Evolutionary conservation across 2,329 filamentous ascomycete species (phyloP), one percentile per base, ranked within the genome.

Genomic region (Aspergillus chevalieri): DNA sequence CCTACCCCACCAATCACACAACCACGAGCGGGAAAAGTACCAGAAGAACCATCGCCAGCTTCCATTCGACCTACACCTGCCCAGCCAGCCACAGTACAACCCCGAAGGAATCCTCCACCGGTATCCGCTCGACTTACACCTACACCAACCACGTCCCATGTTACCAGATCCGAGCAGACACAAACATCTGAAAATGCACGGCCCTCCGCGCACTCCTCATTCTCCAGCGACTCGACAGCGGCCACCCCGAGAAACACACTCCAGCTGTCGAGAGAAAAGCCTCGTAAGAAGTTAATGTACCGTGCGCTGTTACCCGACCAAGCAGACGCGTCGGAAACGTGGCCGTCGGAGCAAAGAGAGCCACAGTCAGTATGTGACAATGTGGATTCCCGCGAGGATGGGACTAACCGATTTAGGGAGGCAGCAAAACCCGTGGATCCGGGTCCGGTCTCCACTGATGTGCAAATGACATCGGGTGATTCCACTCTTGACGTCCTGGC

Each of bases 201-300:
- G 19, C 43, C 48, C 22, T 47, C 47, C 22, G 46, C 47, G 12
- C 46, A 50, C 15, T 46, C 39, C 22, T 44, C 42, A 46, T 34
- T 48, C 9, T 19, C 48, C 10, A 52, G 26, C 26, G 10, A 17
- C 22, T 15, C 44, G 8, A 8, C 8, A 6, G 19, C 56, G 33
- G 53, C 56, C 3, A 17, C 46, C 6, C 57, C 57, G 8, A 46
- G 53, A 15, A 66, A 61, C 12, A 58, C 59, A 2, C 59, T 72
- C 48, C 64, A 65, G 12, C 57, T 73, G 19, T 56, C 60, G 1
- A 57, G 52, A 14, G 58, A 60, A 30, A 71, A 69, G 45, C 69
- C 70, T 6, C 67, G 72, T 12, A 68, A 59, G n/a, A 74, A 74
- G 49, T 49, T 75, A 26, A 70, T 74, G 65, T 74, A 73, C 52